Percentiles rank a stretch among this genome's conserved stretches.
These are phyloP conservation scores for Aristolochia contorta DNA, from an alignment of 164 flowering plant species.

Conservation along the genomic window DNA sequence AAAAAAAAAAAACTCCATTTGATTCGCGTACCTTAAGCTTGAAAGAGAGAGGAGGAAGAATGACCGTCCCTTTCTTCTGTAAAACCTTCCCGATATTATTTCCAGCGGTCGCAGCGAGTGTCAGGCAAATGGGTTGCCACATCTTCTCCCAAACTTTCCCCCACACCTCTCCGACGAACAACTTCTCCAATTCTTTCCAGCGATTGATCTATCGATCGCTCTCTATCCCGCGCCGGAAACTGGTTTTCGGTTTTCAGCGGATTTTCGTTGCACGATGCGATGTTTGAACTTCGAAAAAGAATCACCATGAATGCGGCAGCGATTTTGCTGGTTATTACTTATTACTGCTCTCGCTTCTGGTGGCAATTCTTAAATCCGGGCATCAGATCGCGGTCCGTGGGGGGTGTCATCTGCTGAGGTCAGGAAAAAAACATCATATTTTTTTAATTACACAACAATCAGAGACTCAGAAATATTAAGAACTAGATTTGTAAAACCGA, in stretches of 20 bases:
- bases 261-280: not conserved
- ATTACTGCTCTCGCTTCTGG: too few relatives aligned
- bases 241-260: too few relatives aligned
- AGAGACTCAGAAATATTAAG: too few relatives aligned
- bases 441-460: too few relatives aligned
- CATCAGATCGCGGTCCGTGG: too few relatives aligned
- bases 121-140: slow-evolving; percentile 88
- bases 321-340: too few relatives aligned
- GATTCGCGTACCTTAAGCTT: slow-evolving; percentile 61
- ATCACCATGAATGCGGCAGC: too few relatives aligned
- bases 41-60: slow-evolving; percentile 92
- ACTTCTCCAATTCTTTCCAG: not conserved
- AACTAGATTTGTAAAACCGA: too few relatives aligned
- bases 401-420: too few relatives aligned
- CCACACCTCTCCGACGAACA: not conserved
- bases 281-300: not conserved
- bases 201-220: not conserved
- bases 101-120: slow-evolving; percentile 90
- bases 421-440: too few relatives aligned
- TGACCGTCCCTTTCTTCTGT: slow-evolving; percentile 93
- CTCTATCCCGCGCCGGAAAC: not conserved
- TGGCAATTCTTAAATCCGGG: too few relatives aligned
- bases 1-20: too few relatives aligned
- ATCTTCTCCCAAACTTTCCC: slow-evolving; percentile 19
- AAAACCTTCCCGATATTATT: slow-evolving; percentile 94